phyloP scores from a whole-genome alignment of 169 alveolate genomes.

The Plasmodium knowlesi region DNA sequence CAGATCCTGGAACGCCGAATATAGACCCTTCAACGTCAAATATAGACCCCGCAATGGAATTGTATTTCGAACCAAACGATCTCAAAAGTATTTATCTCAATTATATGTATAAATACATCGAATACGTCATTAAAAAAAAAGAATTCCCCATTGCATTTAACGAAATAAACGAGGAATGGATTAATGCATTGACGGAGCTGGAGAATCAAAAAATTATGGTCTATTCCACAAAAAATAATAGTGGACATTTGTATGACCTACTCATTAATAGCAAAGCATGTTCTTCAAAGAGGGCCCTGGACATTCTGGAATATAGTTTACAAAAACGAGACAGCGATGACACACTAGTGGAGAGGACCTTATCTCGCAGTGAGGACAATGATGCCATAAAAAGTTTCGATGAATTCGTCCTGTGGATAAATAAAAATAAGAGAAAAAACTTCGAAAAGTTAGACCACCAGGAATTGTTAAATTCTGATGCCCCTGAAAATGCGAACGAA shows the following conservation, averaged over 20 bases:
- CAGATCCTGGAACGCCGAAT: not conserved
- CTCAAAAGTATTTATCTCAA: constrained; percentile 39
- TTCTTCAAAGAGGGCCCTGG: constrained; percentile 62
- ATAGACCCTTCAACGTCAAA: not conserved
- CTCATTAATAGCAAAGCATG: constrained; percentile 73
- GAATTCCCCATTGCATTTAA: constrained; percentile 60
- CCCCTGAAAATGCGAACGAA: constrained; percentile 3
- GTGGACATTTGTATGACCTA: constrained; percentile 64
- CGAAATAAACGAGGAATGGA: constrained; percentile 62
- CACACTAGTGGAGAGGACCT: constrained; percentile 28
- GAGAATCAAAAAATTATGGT: constrained; percentile 68
- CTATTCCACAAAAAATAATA: constrained; percentile 53
- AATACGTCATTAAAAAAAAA: constrained; percentile 42
- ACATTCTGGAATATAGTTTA: constrained; percentile 41
- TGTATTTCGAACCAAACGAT: constrained; percentile 49
- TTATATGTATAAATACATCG: constrained; percentile 69
- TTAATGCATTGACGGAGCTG: constrained; percentile 48
- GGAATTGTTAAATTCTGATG: constrained; percentile 2
- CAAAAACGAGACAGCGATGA: constrained; percentile 21
- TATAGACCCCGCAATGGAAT: not conserved
- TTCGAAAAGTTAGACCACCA: constrained; percentile 9
- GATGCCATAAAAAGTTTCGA: constrained; percentile 62
- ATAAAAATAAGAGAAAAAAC: constrained; percentile 50
- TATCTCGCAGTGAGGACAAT: constrained; percentile 54
- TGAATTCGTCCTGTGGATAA: constrained; percentile 61